phyloP scores from a whole-genome alignment of 345 rosid genomes.

The Syzygium grande region DNA sequence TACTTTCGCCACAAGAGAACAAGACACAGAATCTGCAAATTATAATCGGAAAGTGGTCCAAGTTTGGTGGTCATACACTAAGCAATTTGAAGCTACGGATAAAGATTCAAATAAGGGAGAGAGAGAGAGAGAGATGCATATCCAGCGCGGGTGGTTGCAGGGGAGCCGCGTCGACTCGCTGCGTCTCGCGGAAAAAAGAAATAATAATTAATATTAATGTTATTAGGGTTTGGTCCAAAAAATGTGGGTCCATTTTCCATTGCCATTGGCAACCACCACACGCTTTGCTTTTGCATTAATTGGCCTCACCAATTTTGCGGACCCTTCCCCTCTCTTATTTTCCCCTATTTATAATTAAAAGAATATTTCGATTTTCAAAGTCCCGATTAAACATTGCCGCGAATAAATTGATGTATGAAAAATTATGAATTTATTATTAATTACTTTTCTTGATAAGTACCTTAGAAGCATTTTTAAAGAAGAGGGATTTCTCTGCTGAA shows the following conservation, averaged over 20 bases:
- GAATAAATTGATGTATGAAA: background rate
- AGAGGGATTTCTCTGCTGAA: background rate
- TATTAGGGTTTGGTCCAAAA: background rate
- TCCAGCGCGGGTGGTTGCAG: background rate
- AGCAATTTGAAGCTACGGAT: background rate
- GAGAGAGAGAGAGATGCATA: background rate
- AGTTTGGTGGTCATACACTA: background rate
- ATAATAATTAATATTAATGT: background rate
- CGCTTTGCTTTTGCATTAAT: background rate
- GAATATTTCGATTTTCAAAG: background rate
- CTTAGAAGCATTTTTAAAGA: too few relatives aligned
- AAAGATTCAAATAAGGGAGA: background rate
- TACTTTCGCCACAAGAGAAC: background rate
- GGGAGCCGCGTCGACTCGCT: conserved; percentile 5
- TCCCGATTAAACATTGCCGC: background rate
- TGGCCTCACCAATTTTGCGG: background rate
- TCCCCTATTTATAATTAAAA: background rate
- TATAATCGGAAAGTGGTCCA: background rate
- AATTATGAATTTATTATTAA: background rate
- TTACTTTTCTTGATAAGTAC: background rate
- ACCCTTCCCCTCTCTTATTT: background rate
- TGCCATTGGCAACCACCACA: background rate
- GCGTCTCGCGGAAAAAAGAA: background rate
- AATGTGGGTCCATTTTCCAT: background rate
- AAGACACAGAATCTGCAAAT: background rate